A percentile compares a stretch with the other conserved stretches of the same genome.
phyloP scores from a whole-genome alignment of 352 stramenopile genomes.

The Aphanomyces cochlioides region DNA sequence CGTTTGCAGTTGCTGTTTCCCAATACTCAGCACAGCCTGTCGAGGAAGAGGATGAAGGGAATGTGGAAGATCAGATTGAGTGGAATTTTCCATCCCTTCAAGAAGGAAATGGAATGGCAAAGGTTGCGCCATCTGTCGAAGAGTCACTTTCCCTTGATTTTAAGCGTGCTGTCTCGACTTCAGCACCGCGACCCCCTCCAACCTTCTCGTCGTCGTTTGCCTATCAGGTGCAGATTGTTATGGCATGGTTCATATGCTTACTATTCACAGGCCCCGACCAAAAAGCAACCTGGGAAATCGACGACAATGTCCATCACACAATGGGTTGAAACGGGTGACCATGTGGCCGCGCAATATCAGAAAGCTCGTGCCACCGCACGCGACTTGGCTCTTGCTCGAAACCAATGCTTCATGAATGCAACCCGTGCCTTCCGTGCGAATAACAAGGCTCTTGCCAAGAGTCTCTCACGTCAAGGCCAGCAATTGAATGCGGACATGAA shows the following conservation, averaged over 20 bases:
- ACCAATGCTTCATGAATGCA: slow-evolving; percentile 84
- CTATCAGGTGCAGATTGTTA: neutral
- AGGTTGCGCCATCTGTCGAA: slow-evolving; percentile 36
- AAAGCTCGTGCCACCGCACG: slow-evolving; percentile 74
- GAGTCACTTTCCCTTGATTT: slow-evolving; percentile 56
- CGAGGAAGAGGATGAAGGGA: slow-evolving; percentile 65
- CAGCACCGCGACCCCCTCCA: slow-evolving; percentile 33
- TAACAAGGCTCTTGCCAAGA: slow-evolving; percentile 68
- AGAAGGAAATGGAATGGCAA: slow-evolving; percentile 32
- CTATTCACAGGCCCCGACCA: neutral
- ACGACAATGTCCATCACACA: slow-evolving; percentile 32
- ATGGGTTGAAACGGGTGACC: slow-evolving; percentile 63
- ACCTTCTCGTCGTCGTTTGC: slow-evolving; percentile 28
- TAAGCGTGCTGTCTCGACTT: slow-evolving; percentile 64
- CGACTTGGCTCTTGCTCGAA: slow-evolving; percentile 70
- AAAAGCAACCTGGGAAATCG: neutral
- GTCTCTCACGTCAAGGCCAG: slow-evolving; percentile 70
- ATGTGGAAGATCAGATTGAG: slow-evolving; percentile 46
- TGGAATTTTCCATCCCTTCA: slow-evolving; percentile 75
- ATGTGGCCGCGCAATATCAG: slow-evolving; percentile 65
- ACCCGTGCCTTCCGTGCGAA: slow-evolving; percentile 70
- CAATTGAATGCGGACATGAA: slow-evolving; percentile 85
- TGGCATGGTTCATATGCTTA: neutral
- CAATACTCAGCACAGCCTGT: slow-evolving; percentile 3
- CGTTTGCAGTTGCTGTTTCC: slow-evolving; percentile 52